Base-by-base conservation (phyloP, 2,329 filamentous ascomycete species). In the Neonectria coccinea region DNA sequence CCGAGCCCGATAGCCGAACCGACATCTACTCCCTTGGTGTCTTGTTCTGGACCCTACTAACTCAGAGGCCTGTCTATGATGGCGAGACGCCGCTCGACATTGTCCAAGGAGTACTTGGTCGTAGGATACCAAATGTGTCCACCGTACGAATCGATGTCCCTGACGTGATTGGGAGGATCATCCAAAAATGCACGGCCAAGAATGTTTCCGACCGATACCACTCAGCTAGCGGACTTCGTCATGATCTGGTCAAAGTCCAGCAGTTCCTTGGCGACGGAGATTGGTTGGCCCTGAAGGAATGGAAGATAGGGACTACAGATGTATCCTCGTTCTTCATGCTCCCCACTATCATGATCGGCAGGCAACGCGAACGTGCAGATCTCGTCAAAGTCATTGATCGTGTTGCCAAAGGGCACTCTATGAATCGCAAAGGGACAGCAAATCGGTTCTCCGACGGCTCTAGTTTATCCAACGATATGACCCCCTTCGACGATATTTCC, bases 11-110 rank as follows among this genome's bases (percentile, higher is more conserved):
- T 79, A 92, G 88, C 47, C 88, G 95, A 44, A 97, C 95, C 16
- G 95, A 98, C 78, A 97, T 97, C 33, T 97, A 97, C 80, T 94
- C 93, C 0, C 82, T 97, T 1, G 95, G 95, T 4, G 90, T 97
- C 42, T 79, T 97, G 1, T 95, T 97, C 77, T 97, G 93, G 91
- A 92, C 88, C 9, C 87, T 97, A 74, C 82, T 97, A 50, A 92
- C 92, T 2, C 93, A 94, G 29, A 88, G 90, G 71, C 88, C 92
- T 3, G 91, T 93, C 0, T 97, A 96, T 69, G 90, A 91, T 39
- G 95, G 93, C 10, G 86, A 89, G 12, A 91, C 89, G 1, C 92
- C 94, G 1, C 87, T 97, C 63, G 94, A 97, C 73, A 93, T 97
- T 48, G 93, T 98, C 68, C 94, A 97, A 76, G 93, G 90, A 69